Evolutionary conservation across 2,329 filamentous ascomycete species (phyloP), one percentile per base, ranked within the genome.

Genomic region (Colletotrichum zoysiae): DNA sequence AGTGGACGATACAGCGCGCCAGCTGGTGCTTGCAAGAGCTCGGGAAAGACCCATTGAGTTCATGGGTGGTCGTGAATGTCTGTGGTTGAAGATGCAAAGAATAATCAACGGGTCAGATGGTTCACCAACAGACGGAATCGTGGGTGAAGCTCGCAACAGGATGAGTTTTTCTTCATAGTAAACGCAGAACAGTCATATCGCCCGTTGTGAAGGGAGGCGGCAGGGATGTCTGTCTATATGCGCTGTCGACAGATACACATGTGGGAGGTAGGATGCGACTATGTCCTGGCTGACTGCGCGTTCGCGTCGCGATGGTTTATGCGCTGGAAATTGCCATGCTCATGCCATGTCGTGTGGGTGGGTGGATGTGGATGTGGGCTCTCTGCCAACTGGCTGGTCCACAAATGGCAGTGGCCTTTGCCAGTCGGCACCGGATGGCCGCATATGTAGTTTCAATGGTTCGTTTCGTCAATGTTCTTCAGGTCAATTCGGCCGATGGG

Each of bases 231-330:
- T 26, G 48, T n/a, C 38, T 16, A 30, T 40, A 40, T 65, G 65
- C 55, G 55, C 48, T n/a, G 55, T 72, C 70, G 60, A 69, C 55
- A 60, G 40, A 72, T 60, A 23, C 30, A 55, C 55, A 56, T 30
- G 50, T 42, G 40, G 23, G 59, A 56, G 53, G 60, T 30, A 50
- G 33, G 48, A 59, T 70, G 55, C 40, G 40, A 65, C 65, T 70
- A n/a, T 56, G 23, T 30, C 23, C n/a, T 23, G 23, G 46, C 30
- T 26, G 20, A 11, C 11, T 44, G 66, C 70, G 70, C 70, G 65
- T 65, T 70, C 70, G 70, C 65, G 70, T 69, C 65, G 70, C 69
- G 70, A 70, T 55, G 55, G 55, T 70, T 72, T 55, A 72, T 72
- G 70, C 70, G 33, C 55, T 72, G 48, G 70, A 72, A 69, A 72